These are phyloP conservation scores for Yamadazyma akitaensis DNA, from an alignment of 805 yeast species.

Conservation along the genomic window DNA sequence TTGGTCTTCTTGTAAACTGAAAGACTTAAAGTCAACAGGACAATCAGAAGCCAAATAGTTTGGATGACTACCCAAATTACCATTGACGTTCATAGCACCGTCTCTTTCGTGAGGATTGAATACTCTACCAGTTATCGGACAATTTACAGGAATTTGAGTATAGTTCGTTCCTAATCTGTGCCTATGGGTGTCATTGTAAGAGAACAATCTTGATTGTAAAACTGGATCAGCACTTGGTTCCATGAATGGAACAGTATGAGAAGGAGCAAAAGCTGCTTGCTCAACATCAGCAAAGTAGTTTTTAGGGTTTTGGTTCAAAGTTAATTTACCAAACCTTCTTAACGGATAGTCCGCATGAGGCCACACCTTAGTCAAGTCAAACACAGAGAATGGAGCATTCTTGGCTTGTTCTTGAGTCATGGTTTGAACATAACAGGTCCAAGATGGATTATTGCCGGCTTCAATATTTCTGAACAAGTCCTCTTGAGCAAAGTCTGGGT, in stretches of 20 bases:
- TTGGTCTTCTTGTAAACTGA: slow-evolving; percentile 59
- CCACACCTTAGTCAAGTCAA: slow-evolving; percentile 92
- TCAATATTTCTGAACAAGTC: slow-evolving; percentile 79
- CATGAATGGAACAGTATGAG: slow-evolving; percentile 70
- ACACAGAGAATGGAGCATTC: slow-evolving; percentile 73
- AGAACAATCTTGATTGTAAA: slow-evolving; percentile 70
- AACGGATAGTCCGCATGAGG: slow-evolving; percentile 83
- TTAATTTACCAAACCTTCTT: slow-evolving; percentile 79
- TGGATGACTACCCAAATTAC: slow-evolving; percentile 74
- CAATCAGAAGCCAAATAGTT: slow-evolving; percentile 63
- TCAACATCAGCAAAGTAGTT: slow-evolving; percentile 77
- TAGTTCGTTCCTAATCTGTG: slow-evolving; percentile 75
- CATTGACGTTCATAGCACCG: slow-evolving; percentile 63
- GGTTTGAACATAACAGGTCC: slow-evolving; percentile 83
- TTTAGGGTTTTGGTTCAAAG: slow-evolving; percentile 76
- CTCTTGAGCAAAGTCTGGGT: slow-evolving; percentile 80
- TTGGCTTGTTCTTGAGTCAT: slow-evolving; percentile 84
- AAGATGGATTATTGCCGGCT: slow-evolving; percentile 72
- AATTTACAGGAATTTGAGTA: slow-evolving; percentile 84
- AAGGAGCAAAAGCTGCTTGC: slow-evolving; percentile 66
- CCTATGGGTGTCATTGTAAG: slow-evolving; percentile 75
- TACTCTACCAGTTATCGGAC: slow-evolving; percentile 55
- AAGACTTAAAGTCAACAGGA: slow-evolving; percentile 45
- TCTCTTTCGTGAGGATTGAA: slow-evolving; percentile 74
- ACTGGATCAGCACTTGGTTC: slow-evolving; percentile 79